These are phyloP conservation scores for Salix exigua DNA, from an alignment of 345 rosid genomes.

Conservation along the genomic window DNA sequence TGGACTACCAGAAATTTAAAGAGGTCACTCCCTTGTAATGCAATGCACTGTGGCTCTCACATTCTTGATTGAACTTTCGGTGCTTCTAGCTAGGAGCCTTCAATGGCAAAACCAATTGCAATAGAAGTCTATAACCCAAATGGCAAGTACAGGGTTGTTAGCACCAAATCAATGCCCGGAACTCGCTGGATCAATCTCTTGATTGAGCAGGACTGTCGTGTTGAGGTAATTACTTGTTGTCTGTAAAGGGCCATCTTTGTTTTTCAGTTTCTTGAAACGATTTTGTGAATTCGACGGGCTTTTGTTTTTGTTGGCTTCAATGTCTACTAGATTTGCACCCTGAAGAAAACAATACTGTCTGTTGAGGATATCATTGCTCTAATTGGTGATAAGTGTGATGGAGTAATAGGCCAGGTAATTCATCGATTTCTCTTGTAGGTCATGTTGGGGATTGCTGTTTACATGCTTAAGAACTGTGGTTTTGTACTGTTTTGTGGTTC, in stretches of 20 bases:
- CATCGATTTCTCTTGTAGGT: background rate
- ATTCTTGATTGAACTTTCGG: background rate
- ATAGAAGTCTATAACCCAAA: constrained; percentile 91
- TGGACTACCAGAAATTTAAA: constrained; percentile 17
- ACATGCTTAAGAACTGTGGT: background rate
- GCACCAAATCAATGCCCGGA: constrained; percentile 97
- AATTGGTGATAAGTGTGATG: constrained; percentile 86
- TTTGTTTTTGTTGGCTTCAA: background rate
- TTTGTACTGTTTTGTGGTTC: constrained; percentile 16
- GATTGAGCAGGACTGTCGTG: constrained; percentile 79
- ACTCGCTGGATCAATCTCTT: constrained; percentile 98
- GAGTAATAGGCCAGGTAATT: constrained; percentile 90
- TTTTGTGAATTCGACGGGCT: background rate
- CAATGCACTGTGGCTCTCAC: background rate
- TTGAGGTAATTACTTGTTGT: constrained; percentile 53
- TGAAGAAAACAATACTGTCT: constrained; percentile 89
- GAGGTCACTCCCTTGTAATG: background rate
- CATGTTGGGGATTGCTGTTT: background rate
- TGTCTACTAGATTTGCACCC: constrained; percentile 63
- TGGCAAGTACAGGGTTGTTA: constrained; percentile 87
- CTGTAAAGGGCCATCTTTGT: background rate
- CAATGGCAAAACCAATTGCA: constrained; percentile 85
- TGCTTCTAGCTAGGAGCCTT: background rate
- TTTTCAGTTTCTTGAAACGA: background rate
- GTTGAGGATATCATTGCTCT: constrained; percentile 84